Evolutionary conservation across 345 rosid species (phyloP).

Genomic region (Murraya koenigii): DNA sequence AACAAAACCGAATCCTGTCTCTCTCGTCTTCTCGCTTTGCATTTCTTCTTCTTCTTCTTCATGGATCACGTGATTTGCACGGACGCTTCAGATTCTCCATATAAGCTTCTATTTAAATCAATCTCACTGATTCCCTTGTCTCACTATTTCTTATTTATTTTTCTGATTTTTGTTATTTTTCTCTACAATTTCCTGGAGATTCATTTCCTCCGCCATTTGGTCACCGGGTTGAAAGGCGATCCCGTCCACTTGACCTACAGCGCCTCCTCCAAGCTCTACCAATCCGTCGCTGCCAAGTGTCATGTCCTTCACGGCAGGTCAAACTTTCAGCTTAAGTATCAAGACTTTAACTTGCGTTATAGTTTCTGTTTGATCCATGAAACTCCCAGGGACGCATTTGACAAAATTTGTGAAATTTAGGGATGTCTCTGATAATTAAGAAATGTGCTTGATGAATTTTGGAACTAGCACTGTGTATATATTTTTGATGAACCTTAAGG

Average conservation of each 20-base stretch:
- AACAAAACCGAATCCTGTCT: neutral
- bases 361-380: no score
- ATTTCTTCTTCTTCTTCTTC: neutral
- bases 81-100: constrained; percentile 23
- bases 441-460: neutral
- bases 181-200: constrained; percentile 38
- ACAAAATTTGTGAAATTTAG: neutral
- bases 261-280: constrained; percentile 33
- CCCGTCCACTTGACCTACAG: constrained; percentile 28
- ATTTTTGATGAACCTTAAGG: neutral
- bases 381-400: neutral
- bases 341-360: neutral
- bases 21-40: neutral
- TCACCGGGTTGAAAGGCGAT: constrained; percentile 31
- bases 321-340: neutral
- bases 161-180: constrained; percentile 8
- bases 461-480: neutral
- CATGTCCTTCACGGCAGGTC: constrained; percentile 35
- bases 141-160: constrained; percentile 21
- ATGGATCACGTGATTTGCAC: constrained; percentile 4
- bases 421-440: neutral
- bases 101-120: constrained; percentile 37
- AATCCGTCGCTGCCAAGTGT: constrained; percentile 34
- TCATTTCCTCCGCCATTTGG: constrained; percentile 34
- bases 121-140: constrained; percentile 29